Evolutionary conservation across 2,329 filamentous ascomycete genomes (phyloP), one percentile per base, ranked within the genome.

Genomic region (Xylariaceae sp.): DNA sequence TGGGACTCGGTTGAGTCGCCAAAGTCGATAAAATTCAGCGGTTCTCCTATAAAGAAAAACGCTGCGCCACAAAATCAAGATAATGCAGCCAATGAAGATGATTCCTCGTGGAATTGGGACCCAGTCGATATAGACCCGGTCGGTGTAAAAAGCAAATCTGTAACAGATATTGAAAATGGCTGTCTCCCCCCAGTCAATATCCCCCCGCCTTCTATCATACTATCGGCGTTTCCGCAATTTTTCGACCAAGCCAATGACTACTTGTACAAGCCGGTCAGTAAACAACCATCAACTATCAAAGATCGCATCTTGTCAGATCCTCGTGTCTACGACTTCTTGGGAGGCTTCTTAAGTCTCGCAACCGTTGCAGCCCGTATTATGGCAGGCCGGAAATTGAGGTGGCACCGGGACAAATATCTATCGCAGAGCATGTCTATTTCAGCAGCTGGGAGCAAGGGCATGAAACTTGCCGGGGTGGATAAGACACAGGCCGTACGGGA

Each of bases 361-460:
- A 78, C 77, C 2, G 88, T 90, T 8, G 85, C 87, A 29, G 88
- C 84, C n/a, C 87, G 86, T 44, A 80, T 96, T 48, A 85, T 96
- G 54, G 88, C 89, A 1, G 92, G 91, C 8, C 85, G 92, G 55
- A 91, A 89, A 65, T 75, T 88, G 50, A 86, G 92, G 54, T 97
- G 92, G 92, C 92, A 95, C 68, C 83, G 92, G 51, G 92, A 97
- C 71, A 86, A 83, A 58, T 84, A 90, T 58, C 76, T 97, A 9
- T 83, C 88, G 1, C 90, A 96, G 70, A 86, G 86, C 66, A 96
- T 95, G 88, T 85, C 87, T 54, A 95, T 97, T 58, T 89, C 89
- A 1, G 83, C 84, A 12, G 81, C 85, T 2, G 86, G 85, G 2
- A 81, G 84, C 51, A 89, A 88, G 64, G 85, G 92, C 3, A 96